A percentile compares a stretch with the other conserved stretches of the same genome.
Evolutionary conservation across 148 eudicot genomes (phyloP).

Genomic region (Pouteria glomerata): DNA sequence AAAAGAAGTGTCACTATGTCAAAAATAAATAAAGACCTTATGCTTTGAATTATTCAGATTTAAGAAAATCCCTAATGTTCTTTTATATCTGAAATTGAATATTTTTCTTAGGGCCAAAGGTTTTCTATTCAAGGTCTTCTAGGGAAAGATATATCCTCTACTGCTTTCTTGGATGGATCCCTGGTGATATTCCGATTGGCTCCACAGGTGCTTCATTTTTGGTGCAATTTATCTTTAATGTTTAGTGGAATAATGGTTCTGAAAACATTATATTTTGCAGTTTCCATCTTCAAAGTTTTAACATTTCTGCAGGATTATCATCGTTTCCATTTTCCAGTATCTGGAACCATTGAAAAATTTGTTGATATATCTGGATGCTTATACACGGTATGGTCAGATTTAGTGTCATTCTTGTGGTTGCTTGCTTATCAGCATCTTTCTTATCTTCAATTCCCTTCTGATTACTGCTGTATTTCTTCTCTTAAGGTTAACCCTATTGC

Average conservation of each 20-base stretch:
- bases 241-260: constrained; percentile 14
- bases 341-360: constrained; percentile 74
- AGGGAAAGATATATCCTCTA: constrained; percentile 49
- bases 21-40: neutral
- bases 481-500: constrained; percentile 94
- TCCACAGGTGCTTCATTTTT: constrained; percentile 89
- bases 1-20: neutral
- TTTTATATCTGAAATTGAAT: neutral
- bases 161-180: constrained; percentile 67
- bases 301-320: constrained; percentile 74
- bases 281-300: neutral
- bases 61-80: neutral
- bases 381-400: constrained; percentile 59
- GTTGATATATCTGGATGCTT: constrained; percentile 75
- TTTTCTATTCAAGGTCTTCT: constrained; percentile 89
- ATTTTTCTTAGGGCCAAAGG: constrained; percentile 55
- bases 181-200: constrained; percentile 94
- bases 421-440: neutral
- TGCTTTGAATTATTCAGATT: neutral
- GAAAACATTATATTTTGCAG: neutral
- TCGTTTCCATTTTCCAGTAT: constrained; percentile 89
- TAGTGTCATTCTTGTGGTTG: constrained; percentile 4
- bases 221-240: neutral
- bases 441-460: neutral
- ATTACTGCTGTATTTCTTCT: constrained; percentile 14